phyloP scores from a whole-genome alignment of 2,329 filamentous ascomycete species.

The Ophioceras dolichostomum region DNA sequence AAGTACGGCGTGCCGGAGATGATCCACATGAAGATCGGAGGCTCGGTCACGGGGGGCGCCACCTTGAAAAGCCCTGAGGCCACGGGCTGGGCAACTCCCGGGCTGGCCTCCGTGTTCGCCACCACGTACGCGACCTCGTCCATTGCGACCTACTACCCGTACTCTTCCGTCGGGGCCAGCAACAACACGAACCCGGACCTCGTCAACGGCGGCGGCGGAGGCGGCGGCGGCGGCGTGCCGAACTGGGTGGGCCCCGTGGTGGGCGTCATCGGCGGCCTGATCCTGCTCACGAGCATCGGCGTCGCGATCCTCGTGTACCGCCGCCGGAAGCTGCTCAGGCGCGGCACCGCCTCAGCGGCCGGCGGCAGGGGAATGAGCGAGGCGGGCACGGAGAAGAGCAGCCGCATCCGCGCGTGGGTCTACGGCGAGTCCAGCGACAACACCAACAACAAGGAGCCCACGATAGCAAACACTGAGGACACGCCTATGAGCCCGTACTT shows the following conservation, averaged over 20 bases:
- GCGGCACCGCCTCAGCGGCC: constrained; percentile 12
- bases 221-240: constrained; percentile 27
- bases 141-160: constrained; percentile 50
- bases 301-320: constrained; percentile 41
- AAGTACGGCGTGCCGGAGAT: constrained; percentile 58
- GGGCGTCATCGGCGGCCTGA: constrained; percentile 46
- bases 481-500: constrained; percentile 24
- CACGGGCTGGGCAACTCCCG: constrained; percentile 36
- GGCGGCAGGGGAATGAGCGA: constrained; percentile 22
- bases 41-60: constrained; percentile 53
- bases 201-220: constrained; percentile 12
- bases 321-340: constrained; percentile 29
- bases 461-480: constrained; percentile 33
- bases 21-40: constrained; percentile 56
- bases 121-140: constrained; percentile 42
- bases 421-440: constrained; percentile 25
- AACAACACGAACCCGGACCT: constrained; percentile 15
- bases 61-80: constrained; percentile 52
- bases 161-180: constrained; percentile 22
- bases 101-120: constrained; percentile 39
- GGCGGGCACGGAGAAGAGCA: constrained; percentile 27
- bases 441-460: constrained; percentile 24
- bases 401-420: constrained; percentile 40
- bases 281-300: constrained; percentile 38
- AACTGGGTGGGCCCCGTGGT: constrained; percentile 49